Base-by-base conservation (phyloP, 768 basidiomycete genomes). In the Lactarius hengduanensis region DNA sequence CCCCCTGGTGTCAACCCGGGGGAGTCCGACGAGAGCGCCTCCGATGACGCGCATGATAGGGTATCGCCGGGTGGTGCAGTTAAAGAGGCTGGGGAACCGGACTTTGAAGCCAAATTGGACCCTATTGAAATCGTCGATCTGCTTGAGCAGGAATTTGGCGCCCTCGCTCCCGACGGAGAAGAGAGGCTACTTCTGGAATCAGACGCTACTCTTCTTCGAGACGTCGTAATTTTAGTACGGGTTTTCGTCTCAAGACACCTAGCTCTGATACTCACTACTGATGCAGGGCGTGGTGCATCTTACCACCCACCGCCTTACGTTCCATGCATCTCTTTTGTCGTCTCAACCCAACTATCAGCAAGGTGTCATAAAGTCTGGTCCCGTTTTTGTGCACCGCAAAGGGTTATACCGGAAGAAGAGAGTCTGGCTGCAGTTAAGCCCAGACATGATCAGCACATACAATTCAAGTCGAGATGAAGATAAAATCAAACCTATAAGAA, bases 251-350 rank as follows among this genome's bases (percentile, higher is more conserved):
- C 65, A 61, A 70, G 62, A 18, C 9, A 13, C 22, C 16, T 66
- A 8, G 53, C 41, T 57, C 20, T 61, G 20, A 20, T 59, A 69
- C 59, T 66, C 64, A 57, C 36, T 8, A 67, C 7, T 40, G 15
- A 47, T 6, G 26, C 18, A 84, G 80, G 85, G 87, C 6, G 84
- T 84, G 41, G 76, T 86, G 16, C 86, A 88, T 72, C 73, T 89
- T 28, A 90, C 87, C 1, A 86, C 85, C 0, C 86, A 88, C 74
- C 82, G 88, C 6, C 67, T 90, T 16, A 76, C 85, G 0, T 90
- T 90, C 74, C 86, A 89, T 70, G 88, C 88, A 2, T 81, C 86
- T 18, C 73, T 90, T 28, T 79, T 85, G 22, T 78, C 83, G 0
- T 77, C 79, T 40, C 73, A 74, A 36, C 76, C 79, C 9, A 78